Conservation (phyloP, 441 rosid species). For the Pelargonium citronellum region DNA sequence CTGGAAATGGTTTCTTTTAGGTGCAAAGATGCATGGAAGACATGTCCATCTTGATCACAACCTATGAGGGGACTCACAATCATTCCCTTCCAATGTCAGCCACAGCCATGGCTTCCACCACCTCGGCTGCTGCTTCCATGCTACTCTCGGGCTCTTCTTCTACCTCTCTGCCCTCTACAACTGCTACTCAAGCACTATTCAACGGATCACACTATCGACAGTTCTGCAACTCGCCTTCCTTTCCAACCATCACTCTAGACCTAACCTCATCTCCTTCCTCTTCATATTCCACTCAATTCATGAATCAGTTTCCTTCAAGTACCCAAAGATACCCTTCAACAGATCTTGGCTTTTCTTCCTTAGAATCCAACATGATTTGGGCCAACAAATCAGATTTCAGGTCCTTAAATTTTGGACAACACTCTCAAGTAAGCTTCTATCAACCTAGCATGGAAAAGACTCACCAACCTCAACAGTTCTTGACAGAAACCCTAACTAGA, state of each 20-base stretch:
- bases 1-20: constrained; percentile 24
- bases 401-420: constrained; percentile 19
- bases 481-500: constrained; percentile 64
- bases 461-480: constrained; percentile 31
- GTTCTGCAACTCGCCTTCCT: constrained; percentile 26
- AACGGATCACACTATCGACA: constrained; percentile 32
- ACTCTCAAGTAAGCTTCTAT: constrained; percentile 18
- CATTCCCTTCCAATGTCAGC: constrained; percentile 92
- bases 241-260: constrained; percentile 76
- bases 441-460: constrained; percentile 23
- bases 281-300: constrained; percentile 31
- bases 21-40: constrained; percentile 94
- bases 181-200: constrained; percentile 27
- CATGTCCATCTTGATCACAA: constrained; percentile 90
- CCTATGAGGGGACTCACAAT: constrained; percentile 92
- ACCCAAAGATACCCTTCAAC: constrained; percentile 39
- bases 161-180: constrained; percentile 28
- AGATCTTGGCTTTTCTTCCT: constrained; percentile 43
- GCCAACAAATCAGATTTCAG: constrained; percentile 22
- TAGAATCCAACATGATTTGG: constrained; percentile 42
- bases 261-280: constrained; percentile 36
- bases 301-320: constrained; percentile 33
- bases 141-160: constrained; percentile 56
- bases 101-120: constrained; percentile 83
- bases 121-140: constrained; percentile 72